Evolutionary conservation across 441 rosid species (phyloP).

Genomic region (Gossypium aridum): DNA sequence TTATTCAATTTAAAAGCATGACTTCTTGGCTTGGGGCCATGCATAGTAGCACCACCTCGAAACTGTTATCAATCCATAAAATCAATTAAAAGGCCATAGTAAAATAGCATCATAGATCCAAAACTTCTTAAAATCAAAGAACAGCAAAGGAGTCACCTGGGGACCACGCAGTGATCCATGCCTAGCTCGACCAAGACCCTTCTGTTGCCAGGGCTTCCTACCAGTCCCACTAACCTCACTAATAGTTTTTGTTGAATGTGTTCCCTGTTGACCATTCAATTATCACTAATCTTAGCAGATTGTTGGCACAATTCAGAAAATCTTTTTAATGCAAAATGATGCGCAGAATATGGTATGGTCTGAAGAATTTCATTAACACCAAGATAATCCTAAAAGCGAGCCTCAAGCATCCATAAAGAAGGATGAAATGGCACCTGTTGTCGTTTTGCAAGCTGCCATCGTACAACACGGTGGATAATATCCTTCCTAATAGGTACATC

Average conservation of each 20-base stretch:
- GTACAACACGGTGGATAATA: slow-evolving; percentile 77
- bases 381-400: neutral
- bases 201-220: slow-evolving; percentile 81
- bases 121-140: slow-evolving; percentile 6
- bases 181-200: slow-evolving; percentile 88
- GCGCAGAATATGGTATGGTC: neutral
- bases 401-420: slow-evolving; percentile 1
- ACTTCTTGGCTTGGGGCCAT: slow-evolving; percentile 95
- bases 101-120: slow-evolving; percentile 5
- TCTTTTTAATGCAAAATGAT: neutral
- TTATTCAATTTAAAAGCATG: slow-evolving; percentile 88
- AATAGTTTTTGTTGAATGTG: slow-evolving; percentile 92
- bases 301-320: neutral
- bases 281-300: slow-evolving; percentile 2
- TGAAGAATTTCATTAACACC: neutral
- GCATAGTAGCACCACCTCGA: slow-evolving; percentile 85
- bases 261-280: slow-evolving; percentile 50
- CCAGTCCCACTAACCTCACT: slow-evolving; percentile 98
- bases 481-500: slow-evolving; percentile 90
- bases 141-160: slow-evolving; percentile 44
- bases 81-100: slow-evolving; percentile 10
- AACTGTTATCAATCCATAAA: slow-evolving; percentile 45
- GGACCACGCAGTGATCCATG: slow-evolving; percentile 90
- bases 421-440: slow-evolving; percentile 56
- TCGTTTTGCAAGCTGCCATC: slow-evolving; percentile 94